Percentiles rank a stretch among this genome's conserved stretches.
Conservation (phyloP, 208 protist genomes). For the Tetramitus jugosus region DNA sequence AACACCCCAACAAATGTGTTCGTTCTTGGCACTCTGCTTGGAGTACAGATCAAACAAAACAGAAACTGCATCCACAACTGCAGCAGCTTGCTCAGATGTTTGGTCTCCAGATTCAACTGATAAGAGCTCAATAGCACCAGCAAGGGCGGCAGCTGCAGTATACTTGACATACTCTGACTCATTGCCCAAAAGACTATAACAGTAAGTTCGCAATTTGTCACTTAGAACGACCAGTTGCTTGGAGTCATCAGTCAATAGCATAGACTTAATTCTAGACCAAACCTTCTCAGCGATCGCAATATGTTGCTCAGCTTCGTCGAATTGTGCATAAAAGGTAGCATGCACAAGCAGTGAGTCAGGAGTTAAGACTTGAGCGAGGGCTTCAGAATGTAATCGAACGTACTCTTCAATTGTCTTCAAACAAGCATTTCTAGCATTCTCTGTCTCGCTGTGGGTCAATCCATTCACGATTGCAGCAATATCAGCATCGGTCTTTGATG, state of each 20-base stretch:
- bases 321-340: neutral
- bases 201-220: neutral
- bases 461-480: neutral
- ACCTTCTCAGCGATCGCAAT: neutral
- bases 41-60: neutral
- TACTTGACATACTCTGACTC: neutral
- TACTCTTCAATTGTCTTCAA: slow-evolving; percentile 14
- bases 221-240: neutral
- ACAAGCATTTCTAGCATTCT: slow-evolving; percentile 11
- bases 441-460: neutral
- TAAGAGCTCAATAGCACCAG: neutral
- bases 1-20: neutral
- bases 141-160: neutral
- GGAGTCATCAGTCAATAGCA: neutral
- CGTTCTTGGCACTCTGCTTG: neutral
- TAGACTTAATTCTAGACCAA: neutral
- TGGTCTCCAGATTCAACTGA: neutral
- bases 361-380: neutral
- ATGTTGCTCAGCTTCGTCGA: neutral
- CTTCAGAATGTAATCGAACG: neutral
- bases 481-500: neutral
- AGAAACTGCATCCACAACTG: neutral
- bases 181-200: neutral
- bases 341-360: neutral
- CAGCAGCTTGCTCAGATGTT: neutral